Evolutionary conservation across 768 basidiomycete species (phyloP).

Genomic region (Dacryopinax spathularia): DNA sequence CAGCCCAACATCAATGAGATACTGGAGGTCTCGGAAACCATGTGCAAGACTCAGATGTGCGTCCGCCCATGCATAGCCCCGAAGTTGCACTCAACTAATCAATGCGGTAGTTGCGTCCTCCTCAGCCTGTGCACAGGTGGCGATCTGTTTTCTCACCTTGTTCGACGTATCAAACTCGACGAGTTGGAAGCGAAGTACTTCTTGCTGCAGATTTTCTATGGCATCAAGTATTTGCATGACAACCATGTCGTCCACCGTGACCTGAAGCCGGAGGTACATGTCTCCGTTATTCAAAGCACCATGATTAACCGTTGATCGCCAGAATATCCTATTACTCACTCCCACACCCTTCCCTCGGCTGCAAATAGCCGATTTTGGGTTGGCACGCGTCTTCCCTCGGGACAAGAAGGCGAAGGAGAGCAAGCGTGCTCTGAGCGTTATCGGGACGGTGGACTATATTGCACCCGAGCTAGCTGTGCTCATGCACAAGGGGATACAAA

Average conservation of each 20-base stretch:
- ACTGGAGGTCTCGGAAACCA: background rate
- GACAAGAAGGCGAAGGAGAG: background rate
- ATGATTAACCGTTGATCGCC: background rate
- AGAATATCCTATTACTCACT: background rate
- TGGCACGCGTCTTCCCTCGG: background rate
- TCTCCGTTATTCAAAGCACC: background rate
- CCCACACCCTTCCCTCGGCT: background rate
- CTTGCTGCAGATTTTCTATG: background rate
- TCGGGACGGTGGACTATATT: background rate
- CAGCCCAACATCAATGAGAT: background rate
- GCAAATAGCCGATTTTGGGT: background rate
- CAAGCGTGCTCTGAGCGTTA: background rate
- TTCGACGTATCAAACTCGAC: background rate
- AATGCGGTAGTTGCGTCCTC: background rate
- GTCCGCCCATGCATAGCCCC: no score
- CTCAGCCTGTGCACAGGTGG: background rate
- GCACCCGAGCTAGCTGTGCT: background rate
- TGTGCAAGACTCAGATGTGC: background rate
- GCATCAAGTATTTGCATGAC: background rate
- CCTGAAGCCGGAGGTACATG: background rate
- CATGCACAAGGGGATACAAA: background rate
- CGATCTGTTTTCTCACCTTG: background rate
- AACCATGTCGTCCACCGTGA: background rate
- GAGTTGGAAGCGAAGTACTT: constrained; percentile 1
- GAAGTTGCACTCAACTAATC: no score